These are phyloP conservation scores for Ceriops decandra DNA, from an alignment of 345 rosid genomes.

Conservation along the genomic window DNA sequence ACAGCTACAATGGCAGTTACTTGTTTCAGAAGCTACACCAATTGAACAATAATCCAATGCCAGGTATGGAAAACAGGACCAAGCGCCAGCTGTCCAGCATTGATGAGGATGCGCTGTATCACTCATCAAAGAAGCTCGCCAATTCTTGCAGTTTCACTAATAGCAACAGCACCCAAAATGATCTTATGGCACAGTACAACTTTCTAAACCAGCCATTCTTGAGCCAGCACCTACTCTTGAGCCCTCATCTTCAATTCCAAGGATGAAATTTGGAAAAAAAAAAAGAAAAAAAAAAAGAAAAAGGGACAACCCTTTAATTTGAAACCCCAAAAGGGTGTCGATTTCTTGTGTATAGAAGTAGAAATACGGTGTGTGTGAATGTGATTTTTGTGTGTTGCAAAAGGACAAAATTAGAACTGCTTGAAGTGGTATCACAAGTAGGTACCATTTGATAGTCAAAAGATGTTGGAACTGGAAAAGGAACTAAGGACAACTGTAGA, in stretches of 20 bases:
- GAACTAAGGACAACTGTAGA: background rate
- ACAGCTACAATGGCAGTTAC: conserved; percentile 22
- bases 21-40: conserved; percentile 53
- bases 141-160: conserved; percentile 47
- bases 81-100: conserved; percentile 46
- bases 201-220: conserved; percentile 42
- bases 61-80: conserved; percentile 34
- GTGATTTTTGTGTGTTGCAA: conserved; percentile 10
- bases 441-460: conserved; percentile 15
- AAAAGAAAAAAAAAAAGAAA: background rate
- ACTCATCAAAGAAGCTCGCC: conserved; percentile 45
- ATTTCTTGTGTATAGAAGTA: conserved; percentile 10
- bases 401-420: conserved; percentile 6
- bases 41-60: conserved; percentile 32
- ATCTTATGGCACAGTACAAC: conserved; percentile 34
- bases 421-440: conserved; percentile 9
- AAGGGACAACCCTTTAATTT: background rate
- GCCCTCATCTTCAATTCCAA: conserved; percentile 53
- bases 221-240: conserved; percentile 50
- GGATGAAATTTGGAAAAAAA: conserved; percentile 28
- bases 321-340: background rate
- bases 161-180: conserved; percentile 31
- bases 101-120: conserved; percentile 35
- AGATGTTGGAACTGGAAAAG: background rate
- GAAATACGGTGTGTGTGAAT: background rate